A percentile compares a stretch with the other conserved stretches of the same genome.
These are phyloP conservation scores for Exophiala alcalophila DNA, from an alignment of 2,329 filamentous ascomycete species.

Conservation along the genomic window DNA sequence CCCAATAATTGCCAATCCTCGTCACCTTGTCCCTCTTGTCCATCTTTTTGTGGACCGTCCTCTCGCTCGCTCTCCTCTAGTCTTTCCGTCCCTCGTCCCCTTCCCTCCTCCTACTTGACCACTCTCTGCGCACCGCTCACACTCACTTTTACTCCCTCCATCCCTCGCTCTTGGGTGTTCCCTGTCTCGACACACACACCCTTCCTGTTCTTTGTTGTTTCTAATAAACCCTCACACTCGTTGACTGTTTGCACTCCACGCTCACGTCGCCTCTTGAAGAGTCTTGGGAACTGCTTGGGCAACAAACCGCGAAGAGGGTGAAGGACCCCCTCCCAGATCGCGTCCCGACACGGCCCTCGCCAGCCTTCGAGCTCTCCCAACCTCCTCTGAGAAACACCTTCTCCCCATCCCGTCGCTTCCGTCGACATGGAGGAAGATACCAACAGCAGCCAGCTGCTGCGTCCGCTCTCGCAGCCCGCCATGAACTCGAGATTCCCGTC, in stretches of 20 bases:
- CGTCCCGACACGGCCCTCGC: slow-evolving; percentile 17
- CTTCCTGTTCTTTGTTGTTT: slow-evolving; percentile 5
- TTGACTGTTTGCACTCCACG: slow-evolving; percentile 15
- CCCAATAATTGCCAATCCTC: slow-evolving; percentile 18
- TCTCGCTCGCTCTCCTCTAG: slow-evolving; percentile 12
- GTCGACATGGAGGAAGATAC: slow-evolving; percentile 28
- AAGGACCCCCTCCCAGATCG: slow-evolving; percentile 24
- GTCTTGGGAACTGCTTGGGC: too few species aligned
- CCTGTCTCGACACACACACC: slow-evolving; percentile 11
- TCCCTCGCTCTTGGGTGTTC: slow-evolving; percentile 3
- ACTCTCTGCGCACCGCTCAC: slow-evolving; percentile 13
- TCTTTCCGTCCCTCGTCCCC: slow-evolving; percentile 10
- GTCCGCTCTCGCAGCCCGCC: slow-evolving; percentile 28
- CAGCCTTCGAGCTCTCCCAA: slow-evolving; percentile 5
- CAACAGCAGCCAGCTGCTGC: slow-evolving; percentile 24
- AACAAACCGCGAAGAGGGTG: slow-evolving; percentile 12
- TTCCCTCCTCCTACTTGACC: slow-evolving; percentile 18
- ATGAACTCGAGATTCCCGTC: slow-evolving; percentile 32
- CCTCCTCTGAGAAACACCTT: slow-evolving; percentile 4
- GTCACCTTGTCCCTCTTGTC: slow-evolving; percentile 21
- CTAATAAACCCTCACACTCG: slow-evolving; percentile 22
- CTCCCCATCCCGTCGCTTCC: not conserved
- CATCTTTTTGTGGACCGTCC: slow-evolving; percentile 19
- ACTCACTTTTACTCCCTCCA: slow-evolving; percentile 11
- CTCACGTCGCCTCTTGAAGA: too few species aligned